Conservation (phyloP, 2,329 filamentous ascomycete genomes). For the Diaporthe citriasiana region DNA sequence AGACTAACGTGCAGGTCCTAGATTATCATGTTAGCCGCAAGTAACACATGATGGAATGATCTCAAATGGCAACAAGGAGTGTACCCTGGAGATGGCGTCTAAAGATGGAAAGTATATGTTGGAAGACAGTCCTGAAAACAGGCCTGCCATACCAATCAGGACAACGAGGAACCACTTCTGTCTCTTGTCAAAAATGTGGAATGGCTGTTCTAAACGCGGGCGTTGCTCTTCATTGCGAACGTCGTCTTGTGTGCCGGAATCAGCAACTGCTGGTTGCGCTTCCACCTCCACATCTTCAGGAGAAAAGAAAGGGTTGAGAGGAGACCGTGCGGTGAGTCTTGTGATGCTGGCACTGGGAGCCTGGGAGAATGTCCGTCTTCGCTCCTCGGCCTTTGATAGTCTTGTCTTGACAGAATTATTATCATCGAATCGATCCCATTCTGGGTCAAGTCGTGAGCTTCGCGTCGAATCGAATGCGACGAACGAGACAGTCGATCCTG, state of each 20-base stretch:
- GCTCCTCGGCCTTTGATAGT: slow-evolving; percentile 1
- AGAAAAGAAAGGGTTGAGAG: slow-evolving; percentile 1
- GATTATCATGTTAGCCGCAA: neutral
- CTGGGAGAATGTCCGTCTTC: neutral
- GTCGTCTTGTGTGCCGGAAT: neutral
- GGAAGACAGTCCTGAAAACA: slow-evolving; percentile 66
- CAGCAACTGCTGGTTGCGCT: neutral
- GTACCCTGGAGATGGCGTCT: slow-evolving; percentile 53
- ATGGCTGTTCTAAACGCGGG: slow-evolving; percentile 41
- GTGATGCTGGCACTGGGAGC: neutral
- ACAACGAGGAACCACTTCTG: slow-evolving; percentile 63
- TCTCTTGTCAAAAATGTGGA: slow-evolving; percentile 53
- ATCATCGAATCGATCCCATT: slow-evolving; percentile 8
- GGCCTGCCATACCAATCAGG: slow-evolving; percentile 63
- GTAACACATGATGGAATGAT: too few species aligned
- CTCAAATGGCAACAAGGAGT: too few species aligned
- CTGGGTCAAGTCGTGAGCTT: neutral
- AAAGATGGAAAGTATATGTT: slow-evolving; percentile 66
- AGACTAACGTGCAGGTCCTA: slow-evolving; percentile 51
- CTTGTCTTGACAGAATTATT: neutral
- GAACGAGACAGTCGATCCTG: slow-evolving; percentile 12
- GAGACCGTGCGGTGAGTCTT: neutral
- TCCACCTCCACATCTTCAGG: neutral
- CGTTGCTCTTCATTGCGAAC: neutral
- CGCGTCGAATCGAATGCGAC: neutral